phyloP scores from a whole-genome alignment of 2,329 filamentous ascomycete genomes.

The Penicillium sclerotiorum region DNA sequence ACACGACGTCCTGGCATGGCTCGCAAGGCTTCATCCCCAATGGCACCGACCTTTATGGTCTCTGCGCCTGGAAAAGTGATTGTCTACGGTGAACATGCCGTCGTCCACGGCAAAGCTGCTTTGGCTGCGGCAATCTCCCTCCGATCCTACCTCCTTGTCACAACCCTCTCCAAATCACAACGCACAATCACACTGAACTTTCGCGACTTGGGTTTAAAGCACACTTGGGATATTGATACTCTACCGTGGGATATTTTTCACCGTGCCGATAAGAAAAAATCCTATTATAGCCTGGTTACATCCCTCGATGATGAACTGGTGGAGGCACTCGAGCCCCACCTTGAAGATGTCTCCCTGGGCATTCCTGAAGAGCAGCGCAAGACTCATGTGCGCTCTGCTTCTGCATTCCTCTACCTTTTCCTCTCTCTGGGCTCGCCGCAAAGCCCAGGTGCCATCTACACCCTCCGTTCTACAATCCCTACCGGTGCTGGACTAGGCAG shows the following conservation, averaged over 20 bases:
- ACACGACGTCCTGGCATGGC: constrained; percentile 20
- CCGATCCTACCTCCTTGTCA: constrained; percentile 94
- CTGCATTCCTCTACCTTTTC: constrained; percentile 90
- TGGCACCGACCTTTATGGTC: constrained; percentile 92
- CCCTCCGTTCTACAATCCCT: constrained; percentile 88
- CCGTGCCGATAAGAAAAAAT: constrained; percentile 83
- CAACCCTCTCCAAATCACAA: constrained; percentile 87
- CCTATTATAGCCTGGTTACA: constrained; percentile 88
- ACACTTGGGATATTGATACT: constrained; percentile 92
- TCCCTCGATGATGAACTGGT: constrained; percentile 81
- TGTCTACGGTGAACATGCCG: constrained; percentile 95
- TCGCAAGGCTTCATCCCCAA: constrained; percentile 55
- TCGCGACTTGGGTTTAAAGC: constrained; percentile 83
- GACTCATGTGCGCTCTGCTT: constrained; percentile 79
- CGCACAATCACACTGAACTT: constrained; percentile 87
- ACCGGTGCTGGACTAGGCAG: constrained; percentile 89
- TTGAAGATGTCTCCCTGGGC: constrained; percentile 68
- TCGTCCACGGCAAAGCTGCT: constrained; percentile 96
- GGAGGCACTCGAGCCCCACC: constrained; percentile 76
- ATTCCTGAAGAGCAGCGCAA: constrained; percentile 73
- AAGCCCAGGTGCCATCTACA: constrained; percentile 83
- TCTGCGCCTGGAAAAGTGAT: constrained; percentile 98
- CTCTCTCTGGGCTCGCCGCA: constrained; percentile 79
- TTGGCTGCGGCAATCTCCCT: constrained; percentile 95
- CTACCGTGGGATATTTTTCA: constrained; percentile 86